A percentile compares a stretch with the other conserved stretches of the same genome.
Evolutionary conservation across 208 protist genomes (phyloP).

Genomic region (Angomonas ambiguus): DNA sequence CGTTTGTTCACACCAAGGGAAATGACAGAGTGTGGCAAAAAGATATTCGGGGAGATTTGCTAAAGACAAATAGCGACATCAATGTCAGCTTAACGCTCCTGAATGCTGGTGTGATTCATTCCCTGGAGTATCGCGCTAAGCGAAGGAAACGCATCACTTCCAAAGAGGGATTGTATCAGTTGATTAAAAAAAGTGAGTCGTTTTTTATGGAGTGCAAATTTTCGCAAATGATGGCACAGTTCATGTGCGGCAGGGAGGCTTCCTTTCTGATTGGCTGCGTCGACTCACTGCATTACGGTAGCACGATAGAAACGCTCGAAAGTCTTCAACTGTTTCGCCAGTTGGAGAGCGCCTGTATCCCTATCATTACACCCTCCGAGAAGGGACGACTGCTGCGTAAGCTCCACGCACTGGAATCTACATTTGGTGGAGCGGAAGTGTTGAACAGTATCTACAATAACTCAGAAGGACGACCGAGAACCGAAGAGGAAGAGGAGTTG

Average conservation of each 20-base stretch:
- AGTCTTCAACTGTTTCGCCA: slow-evolving; percentile 81
- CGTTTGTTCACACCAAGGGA: slow-evolving; percentile 88
- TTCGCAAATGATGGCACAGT: slow-evolving; percentile 86
- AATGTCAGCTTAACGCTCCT: slow-evolving; percentile 85
- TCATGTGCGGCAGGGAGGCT: slow-evolving; percentile 79
- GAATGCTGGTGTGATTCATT: slow-evolving; percentile 79
- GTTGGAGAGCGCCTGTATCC: slow-evolving; percentile 48
- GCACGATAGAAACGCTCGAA: slow-evolving; percentile 81
- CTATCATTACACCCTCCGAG: slow-evolving; percentile 64
- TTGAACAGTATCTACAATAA: slow-evolving; percentile 50
- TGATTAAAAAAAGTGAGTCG: slow-evolving; percentile 78
- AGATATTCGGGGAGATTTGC: slow-evolving; percentile 33
- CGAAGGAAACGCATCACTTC: slow-evolving; percentile 24
- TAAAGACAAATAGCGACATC: slow-evolving; percentile 59
- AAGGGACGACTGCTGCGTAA: slow-evolving; percentile 60
- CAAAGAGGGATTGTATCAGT: slow-evolving; percentile 48
- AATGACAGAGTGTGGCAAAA: slow-evolving; percentile 74
- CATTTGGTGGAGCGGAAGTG: slow-evolving; percentile 45
- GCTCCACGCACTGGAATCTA: slow-evolving; percentile 56
- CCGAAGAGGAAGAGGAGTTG: slow-evolving; percentile 81
- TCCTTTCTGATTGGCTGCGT: slow-evolving; percentile 85
- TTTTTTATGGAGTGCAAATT: slow-evolving; percentile 92
- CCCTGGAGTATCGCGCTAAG: slow-evolving; percentile 70
- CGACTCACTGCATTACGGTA: slow-evolving; percentile 63
- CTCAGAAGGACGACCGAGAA: slow-evolving; percentile 63